A percentile compares a stretch with the other conserved stretches of the same genome.
These are phyloP conservation scores for Pholiota molesta DNA, from an alignment of 768 basidiomycete genomes.

Conservation along the genomic window DNA sequence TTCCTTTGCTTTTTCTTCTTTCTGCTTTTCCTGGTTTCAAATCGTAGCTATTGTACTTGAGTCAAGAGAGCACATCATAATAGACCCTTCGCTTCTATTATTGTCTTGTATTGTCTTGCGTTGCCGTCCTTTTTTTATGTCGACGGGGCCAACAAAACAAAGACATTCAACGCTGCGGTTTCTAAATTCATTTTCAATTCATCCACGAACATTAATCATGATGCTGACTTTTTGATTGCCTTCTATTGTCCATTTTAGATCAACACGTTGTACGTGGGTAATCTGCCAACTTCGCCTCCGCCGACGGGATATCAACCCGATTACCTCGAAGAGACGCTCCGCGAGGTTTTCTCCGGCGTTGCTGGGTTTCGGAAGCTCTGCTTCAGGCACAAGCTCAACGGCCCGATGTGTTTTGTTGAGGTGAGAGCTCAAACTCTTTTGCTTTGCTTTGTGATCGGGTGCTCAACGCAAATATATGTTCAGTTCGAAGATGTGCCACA, in stretches of 20 bases:
- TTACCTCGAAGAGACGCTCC: slow-evolving; percentile 84
- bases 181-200: slow-evolving; percentile 3
- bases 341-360: slow-evolving; percentile 77
- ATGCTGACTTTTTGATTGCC: not conserved
- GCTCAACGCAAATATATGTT: not conserved
- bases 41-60: slow-evolving; percentile 8
- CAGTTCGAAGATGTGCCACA: slow-evolving; percentile 90
- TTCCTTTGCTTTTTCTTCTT: slow-evolving; percentile 11
- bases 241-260: slow-evolving; percentile 50
- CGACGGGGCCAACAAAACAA: not conserved
- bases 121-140: not conserved
- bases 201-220: slow-evolving; percentile 1
- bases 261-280: slow-evolving; percentile 99
- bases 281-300: slow-evolving; percentile 81
- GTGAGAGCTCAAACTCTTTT: slow-evolving; percentile 40
- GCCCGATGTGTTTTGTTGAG: slow-evolving; percentile 99
- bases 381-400: slow-evolving; percentile 95
- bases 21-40: not conserved
- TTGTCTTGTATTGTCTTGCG: slow-evolving; percentile 5
- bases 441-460: too few relatives aligned
- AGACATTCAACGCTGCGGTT: not conserved
- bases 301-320: slow-evolving; percentile 74
- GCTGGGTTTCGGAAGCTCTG: slow-evolving; percentile 90
- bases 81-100: slow-evolving; percentile 3
- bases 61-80: not conserved